Evolutionary conservation across 2,329 filamentous ascomycete species (phyloP).

Genomic region (Calonectria honghensis): DNA sequence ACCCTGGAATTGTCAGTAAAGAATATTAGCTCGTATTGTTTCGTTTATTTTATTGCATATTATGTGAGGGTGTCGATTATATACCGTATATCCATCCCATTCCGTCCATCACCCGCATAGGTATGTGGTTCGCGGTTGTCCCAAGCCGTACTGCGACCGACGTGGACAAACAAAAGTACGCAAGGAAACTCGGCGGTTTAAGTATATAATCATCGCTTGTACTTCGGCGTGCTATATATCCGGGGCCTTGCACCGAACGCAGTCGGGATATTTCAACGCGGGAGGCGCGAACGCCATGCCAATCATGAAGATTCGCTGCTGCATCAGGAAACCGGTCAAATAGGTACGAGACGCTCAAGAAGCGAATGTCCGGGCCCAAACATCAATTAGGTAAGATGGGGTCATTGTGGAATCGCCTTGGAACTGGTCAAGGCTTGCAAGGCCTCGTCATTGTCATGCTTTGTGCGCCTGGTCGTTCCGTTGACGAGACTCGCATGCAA

Average conservation of each 20-base stretch:
- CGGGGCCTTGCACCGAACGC: too few species aligned
- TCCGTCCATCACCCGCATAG: neutral
- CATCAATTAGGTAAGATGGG: neutral
- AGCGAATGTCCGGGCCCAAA: neutral
- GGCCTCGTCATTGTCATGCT: neutral
- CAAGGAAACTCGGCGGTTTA: neutral
- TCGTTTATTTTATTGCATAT: neutral
- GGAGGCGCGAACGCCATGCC: neutral
- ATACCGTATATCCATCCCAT: neutral
- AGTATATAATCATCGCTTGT: neutral
- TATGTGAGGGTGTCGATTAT: neutral
- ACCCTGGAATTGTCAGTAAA: too few species aligned
- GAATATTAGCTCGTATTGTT: neutral
- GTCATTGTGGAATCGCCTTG: neutral
- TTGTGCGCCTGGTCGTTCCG: neutral
- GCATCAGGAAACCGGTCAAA: neutral
- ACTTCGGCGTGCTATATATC: neutral
- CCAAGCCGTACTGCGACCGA: neutral
- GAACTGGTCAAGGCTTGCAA: neutral
- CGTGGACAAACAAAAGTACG: neutral
- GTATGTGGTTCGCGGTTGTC: neutral
- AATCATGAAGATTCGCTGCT: slow-evolving; percentile 2
- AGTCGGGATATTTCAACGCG: neutral
- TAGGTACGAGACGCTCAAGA: neutral
- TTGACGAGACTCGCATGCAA: neutral